Base-by-base conservation (phyloP, 2,329 filamentous ascomycete genomes). In the Botrytis porri region DNA sequence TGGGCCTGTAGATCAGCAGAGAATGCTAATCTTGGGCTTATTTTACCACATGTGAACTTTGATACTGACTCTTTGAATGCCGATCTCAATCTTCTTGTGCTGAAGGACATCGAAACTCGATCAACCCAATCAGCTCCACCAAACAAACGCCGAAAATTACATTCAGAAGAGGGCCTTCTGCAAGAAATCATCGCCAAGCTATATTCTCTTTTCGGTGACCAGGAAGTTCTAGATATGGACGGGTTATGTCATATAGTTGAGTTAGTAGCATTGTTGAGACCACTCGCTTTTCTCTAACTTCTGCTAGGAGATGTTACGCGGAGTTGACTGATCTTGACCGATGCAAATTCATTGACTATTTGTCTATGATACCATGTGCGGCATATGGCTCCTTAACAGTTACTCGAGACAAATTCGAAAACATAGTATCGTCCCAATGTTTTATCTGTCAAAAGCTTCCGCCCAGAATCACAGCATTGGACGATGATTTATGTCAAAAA, bases 331-430 rank as follows among this genome's bases (percentile, higher is more conserved):
- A 89, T 73, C 74, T 81, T 12, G 82, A 85, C 37, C 86, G 88
- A 78, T 88, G 86, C 76, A 83, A 84, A 48, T 81, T 85, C 14
- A 82, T 92, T 59, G 83, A 88, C 54, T 79, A 86, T 18, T 79
- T 94, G 22, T 88, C 89, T 4, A 85, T 84, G 66, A 80, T 89
- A 65, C 83, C 87, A 29, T 93, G 90, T 79, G 86, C 86, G 25
- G 82, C 84, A 22, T 85, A 87, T 72, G 82, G 83, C 45, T 85
- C 83, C 10, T 80, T 90, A 64, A 76, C 29, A 8, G 72, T 75
- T 39, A 75, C 62, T 54, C 75, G 78, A 73, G 78, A 79, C 73
- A 63, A 79, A 59, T 75, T 79, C 78, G 75, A 76, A 22, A 77
- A 79, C 41, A 77, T 79, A 73, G 48, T 73, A 69, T 65, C 77